Base-by-base conservation (phyloP, 768 basidiomycete genomes). In the Hortiboletus flavorubellus region DNA sequence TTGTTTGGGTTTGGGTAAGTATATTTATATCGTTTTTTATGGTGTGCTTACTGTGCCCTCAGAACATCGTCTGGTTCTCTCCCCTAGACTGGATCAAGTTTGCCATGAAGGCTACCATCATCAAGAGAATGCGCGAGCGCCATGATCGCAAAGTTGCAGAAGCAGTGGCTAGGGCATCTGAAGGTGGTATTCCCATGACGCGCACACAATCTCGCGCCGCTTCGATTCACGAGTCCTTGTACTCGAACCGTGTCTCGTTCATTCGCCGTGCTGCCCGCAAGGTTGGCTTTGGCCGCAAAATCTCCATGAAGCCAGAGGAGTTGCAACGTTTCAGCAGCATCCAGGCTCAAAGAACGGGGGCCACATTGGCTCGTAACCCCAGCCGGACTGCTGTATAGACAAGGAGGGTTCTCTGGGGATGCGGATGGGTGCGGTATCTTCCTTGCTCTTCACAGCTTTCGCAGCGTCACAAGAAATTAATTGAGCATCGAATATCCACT, bases 51-150 rank as follows among this genome's bases (percentile, higher is more conserved):
- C 2, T 56, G 12, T 15, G 15, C 26, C 2, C 3, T 14, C 66
- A 94, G 94, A 89, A 98, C 77, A 89, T 97, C 60, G 64, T 95
- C 53, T 96, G 96, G 95, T 98, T 95, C 83, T 70, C 91, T 61
- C 96, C 96, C 49, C 85, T 98, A 47, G 96, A 98, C 74, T 82
- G 84, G 74, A 89, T 97, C 82, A 97, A 96, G 79, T 96, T 97
- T 72, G 89, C 80, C 34, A 94, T 98, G 91, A 94, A 96, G 78
- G 89, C 87, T 9, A 95, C 92, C 7, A 75, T 93, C 69, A 94
- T 98, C 82, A 88, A 87, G 74, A 77, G 59, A 60, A 84, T 94
- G 67, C 94, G 93, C 60, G 75, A 81, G 54, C 85, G 90, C 54
- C 81, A 79, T 44, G 64, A 72, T 29, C 68, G 71, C 63, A 74